These are phyloP conservation scores for Sanghuangporus weigelae DNA, from an alignment of 1,284 basidiomycete species.

Conservation along the genomic window DNA sequence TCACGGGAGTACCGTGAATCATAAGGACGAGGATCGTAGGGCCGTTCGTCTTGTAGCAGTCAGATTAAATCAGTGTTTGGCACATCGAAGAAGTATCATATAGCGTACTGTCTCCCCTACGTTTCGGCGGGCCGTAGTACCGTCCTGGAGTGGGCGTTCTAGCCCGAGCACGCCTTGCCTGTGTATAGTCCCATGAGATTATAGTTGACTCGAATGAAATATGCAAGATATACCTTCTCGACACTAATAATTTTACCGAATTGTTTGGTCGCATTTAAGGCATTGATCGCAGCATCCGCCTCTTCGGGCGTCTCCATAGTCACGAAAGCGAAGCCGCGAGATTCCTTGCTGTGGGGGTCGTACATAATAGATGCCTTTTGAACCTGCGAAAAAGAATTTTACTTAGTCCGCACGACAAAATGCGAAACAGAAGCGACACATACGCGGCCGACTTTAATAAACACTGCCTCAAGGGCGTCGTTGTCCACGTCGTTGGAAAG, in stretches of 20 bases:
- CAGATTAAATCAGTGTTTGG: background rate
- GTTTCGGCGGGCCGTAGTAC: conserved; percentile 90
- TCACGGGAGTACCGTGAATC: conserved; percentile 72
- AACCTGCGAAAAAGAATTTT: conserved; percentile 42
- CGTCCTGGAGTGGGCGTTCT: conserved; percentile 93
- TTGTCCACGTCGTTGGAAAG: conserved; percentile 79
- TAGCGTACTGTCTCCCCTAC: conserved; percentile 46
- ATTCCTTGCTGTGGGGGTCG: conserved; percentile 94
- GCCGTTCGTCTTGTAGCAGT: conserved; percentile 53
- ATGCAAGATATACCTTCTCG: conserved; percentile 60
- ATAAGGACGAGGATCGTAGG: conserved; percentile 77
- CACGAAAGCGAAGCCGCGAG: conserved; percentile 97
- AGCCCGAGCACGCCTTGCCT: conserved; percentile 92
- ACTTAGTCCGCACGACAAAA: background rate
- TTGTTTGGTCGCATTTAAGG: conserved; percentile 77
- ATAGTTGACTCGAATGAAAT: conserved; percentile 3
- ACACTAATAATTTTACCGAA: conserved; percentile 84
- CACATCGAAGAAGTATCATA: background rate
- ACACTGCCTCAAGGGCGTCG: conserved; percentile 82
- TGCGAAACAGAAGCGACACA: conserved; percentile 26
- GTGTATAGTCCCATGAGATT: background rate
- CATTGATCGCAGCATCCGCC: conserved; percentile 84
- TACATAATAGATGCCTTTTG: conserved; percentile 93
- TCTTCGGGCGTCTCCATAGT: conserved; percentile 88
- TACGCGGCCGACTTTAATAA: conserved; percentile 87